Percentiles rank a stretch among this genome's conserved stretches.
Conservation (phyloP, 78 protist species). For the Dictyostelium citrinum region DNA sequence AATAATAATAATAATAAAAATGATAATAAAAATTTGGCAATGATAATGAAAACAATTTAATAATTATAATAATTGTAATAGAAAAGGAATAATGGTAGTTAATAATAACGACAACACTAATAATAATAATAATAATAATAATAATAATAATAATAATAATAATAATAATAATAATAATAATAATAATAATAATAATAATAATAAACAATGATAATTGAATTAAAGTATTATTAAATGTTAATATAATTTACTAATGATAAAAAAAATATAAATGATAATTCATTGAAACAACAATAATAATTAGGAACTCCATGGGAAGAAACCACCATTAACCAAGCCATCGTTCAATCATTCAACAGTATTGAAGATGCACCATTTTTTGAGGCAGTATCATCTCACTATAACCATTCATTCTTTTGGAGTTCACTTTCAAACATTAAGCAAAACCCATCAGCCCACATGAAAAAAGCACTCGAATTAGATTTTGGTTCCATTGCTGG, state of each 20-base stretch:
- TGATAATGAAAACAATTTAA: too few relatives aligned
- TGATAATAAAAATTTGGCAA: too few relatives aligned
- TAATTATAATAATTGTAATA: too few relatives aligned
- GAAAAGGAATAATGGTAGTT: too few relatives aligned
- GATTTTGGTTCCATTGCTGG: constrained; percentile 58
- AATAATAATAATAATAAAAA: too few relatives aligned
- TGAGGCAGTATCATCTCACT: constrained; percentile 51
- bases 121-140: too few relatives aligned
- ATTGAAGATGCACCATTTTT: constrained; percentile 70
- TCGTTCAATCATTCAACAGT: constrained; percentile 16
- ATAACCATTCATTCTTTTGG: constrained; percentile 73
- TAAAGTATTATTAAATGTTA: too few relatives aligned
- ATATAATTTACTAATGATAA: not conserved
- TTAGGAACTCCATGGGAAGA: constrained; percentile 67
- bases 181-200: too few relatives aligned
- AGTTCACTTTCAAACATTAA: constrained; percentile 11
- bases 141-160: too few relatives aligned
- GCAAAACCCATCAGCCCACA: not conserved
- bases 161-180: too few relatives aligned
- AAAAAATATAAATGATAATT: not conserved
- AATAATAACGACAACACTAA: too few relatives aligned
- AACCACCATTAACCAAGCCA: constrained; percentile 27
- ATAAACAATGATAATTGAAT: too few relatives aligned
- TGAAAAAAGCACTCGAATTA: constrained; percentile 44
- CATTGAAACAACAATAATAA: not conserved